Percentiles rank a stretch among this genome's conserved stretches.
Conservation (phyloP, 23 red algal species). For the Gracilaria domingensis region DNA sequence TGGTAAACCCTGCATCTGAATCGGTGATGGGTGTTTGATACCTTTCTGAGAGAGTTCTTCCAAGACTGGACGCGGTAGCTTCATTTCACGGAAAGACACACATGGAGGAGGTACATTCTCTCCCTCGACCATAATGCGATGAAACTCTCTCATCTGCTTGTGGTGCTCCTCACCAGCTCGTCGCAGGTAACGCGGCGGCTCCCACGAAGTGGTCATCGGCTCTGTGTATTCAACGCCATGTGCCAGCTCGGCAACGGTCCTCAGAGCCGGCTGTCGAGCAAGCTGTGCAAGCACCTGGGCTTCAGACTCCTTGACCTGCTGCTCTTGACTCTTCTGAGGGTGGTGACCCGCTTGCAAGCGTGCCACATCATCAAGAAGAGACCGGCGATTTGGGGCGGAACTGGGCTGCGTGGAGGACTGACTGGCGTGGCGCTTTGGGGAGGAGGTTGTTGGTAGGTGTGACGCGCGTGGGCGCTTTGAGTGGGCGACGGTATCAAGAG, state of each 20-base stretch:
- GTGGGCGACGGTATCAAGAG: background rate
- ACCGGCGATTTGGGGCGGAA: background rate
- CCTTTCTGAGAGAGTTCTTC: constrained; percentile 27
- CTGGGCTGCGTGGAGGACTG: background rate
- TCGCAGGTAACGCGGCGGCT: constrained; percentile 60
- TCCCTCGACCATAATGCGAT: constrained; percentile 78
- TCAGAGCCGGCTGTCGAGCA: constrained; percentile 72
- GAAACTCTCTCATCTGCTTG: constrained; percentile 56
- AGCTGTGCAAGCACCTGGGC: constrained; percentile 77
- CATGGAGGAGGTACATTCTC: constrained; percentile 78
- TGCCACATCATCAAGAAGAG: constrained; percentile 57
- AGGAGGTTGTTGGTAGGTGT: background rate
- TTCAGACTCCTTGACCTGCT: constrained; percentile 60
- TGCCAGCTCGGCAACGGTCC: constrained; percentile 78
- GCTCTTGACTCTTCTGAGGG: constrained; percentile 35
- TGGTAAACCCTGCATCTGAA: constrained; percentile 94
- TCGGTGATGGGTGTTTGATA: constrained; percentile 78
- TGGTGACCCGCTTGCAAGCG: background rate
- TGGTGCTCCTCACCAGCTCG: constrained; percentile 54
- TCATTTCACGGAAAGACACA: constrained; percentile 89
- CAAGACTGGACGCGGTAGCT: constrained; percentile 72
- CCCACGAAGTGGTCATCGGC: constrained; percentile 78
- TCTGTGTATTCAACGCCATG: constrained; percentile 84
- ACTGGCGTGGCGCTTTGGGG: background rate
- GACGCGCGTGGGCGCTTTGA: background rate